Base-by-base conservation (phyloP, 2,329 filamentous ascomycete genomes). In the Penicillium sp. region DNA sequence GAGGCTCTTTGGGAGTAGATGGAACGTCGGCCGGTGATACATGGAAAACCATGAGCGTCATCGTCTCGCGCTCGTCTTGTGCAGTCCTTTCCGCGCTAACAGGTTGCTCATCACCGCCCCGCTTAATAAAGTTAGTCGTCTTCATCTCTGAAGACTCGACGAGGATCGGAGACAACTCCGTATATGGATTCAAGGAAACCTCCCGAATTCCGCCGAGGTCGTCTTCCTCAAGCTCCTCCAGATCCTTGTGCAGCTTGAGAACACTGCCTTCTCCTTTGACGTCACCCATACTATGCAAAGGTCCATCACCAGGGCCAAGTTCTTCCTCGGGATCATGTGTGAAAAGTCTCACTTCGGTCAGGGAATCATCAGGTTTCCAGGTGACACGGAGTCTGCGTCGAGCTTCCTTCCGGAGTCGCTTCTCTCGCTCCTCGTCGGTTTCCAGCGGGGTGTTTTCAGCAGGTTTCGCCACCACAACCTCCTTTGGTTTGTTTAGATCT, bases 321-420 rank as follows among this genome's bases (percentile, higher is more conserved):
- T 84, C 81, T 61, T 84, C 82, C 8, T 82, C 79, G 0, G 80
- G 80, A 54, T 83, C 79, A 61, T 83, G 81, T 26, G 75, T 78
- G 61, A 84, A 84, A 43, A 79, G 73, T 39, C 76, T 74, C 46
- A 82, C 72, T 55, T 80, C 71, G 3, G 78, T 78, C 9, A 85
- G 70, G 27, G 73, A 69, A 13, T 76, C 72, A 52, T 81, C 80
- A 0, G 76, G 73, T 51, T 80, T 82, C 74, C 81, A 85, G 6
- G 70, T 74, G 4, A 85, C 82, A 18, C 80, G 78, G 29, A 84
- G 63, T 54, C 79, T 81, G 35, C 80, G 75, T 33, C 82, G 75
- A 42, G 75, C 73, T 59, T 84, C 82, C 55, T 83, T 84, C 7
- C 79, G 74, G 2, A 83, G 63, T 26, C 82, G 75, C 63, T 78